Conservation (phyloP, 306 rosid genomes). For the Vigna radiata region DNA sequence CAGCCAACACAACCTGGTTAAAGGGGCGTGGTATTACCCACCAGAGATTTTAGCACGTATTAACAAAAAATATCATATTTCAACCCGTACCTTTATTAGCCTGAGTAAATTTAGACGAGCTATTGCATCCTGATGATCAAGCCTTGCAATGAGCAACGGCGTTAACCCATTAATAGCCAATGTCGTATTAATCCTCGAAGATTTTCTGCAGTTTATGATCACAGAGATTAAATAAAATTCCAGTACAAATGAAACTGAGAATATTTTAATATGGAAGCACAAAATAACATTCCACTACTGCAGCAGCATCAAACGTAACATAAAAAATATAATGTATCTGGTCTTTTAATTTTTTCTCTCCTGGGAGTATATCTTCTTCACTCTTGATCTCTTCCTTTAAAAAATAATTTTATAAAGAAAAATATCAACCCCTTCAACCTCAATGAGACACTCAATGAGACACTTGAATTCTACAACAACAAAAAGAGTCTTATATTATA, state of each 20-base stretch:
- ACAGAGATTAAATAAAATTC: slow-evolving; percentile 13
- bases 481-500: neutral
- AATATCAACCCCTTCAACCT: neutral
- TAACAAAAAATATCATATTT: slow-evolving; percentile 23
- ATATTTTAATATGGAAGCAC: neutral
- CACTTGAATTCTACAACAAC: neutral
- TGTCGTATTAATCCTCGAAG: slow-evolving; percentile 93
- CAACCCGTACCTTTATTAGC: slow-evolving; percentile 82
- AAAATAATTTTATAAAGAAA: neutral
- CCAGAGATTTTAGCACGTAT: slow-evolving; percentile 29
- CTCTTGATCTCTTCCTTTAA: slow-evolving; percentile 2
- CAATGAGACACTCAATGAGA: neutral
- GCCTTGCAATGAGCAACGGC: slow-evolving; percentile 90
- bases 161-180: slow-evolving; percentile 96
- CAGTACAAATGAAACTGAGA: slow-evolving; percentile 23
- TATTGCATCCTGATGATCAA: slow-evolving; percentile 98
- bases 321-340: neutral
- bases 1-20: slow-evolving; percentile 2
- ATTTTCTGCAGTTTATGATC: slow-evolving; percentile 72
- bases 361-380: slow-evolving; percentile 21
- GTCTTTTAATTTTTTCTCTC: neutral
- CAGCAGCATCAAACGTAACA: neutral
- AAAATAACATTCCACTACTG: slow-evolving; percentile 9
- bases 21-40: slow-evolving; percentile 18
- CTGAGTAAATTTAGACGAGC: slow-evolving; percentile 98